These are phyloP conservation scores for Hydrangea macrophylla DNA, from an alignment of 148 eudicot genomes.

Conservation along the genomic window DNA sequence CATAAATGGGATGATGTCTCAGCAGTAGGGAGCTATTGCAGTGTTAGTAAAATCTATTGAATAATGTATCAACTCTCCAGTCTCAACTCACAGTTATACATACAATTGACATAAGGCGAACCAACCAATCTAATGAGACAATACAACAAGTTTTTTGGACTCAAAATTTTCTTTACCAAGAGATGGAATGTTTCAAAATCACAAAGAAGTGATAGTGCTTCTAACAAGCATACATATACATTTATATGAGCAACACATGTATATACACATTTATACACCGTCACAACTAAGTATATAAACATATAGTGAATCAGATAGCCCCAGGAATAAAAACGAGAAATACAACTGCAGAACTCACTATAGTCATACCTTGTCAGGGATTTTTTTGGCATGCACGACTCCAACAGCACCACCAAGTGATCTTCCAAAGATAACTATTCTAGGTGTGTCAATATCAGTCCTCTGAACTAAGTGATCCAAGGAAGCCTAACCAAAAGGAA, in stretches of 20 bases:
- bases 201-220: not conserved
- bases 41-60: not conserved
- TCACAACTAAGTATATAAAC: not conserved
- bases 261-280: not conserved
- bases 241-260: not conserved
- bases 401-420: slow-evolving; percentile 99
- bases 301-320: too few species aligned
- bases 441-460: slow-evolving; percentile 84
- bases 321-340: not conserved
- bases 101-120: too few species aligned
- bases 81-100: too few species aligned
- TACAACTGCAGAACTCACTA: not conserved
- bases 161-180: not conserved
- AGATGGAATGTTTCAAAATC: not conserved
- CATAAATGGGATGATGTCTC: not conserved
- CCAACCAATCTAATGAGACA: not conserved
- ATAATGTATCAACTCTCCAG: not conserved
- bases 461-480: slow-evolving; percentile 87
- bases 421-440: slow-evolving; percentile 90
- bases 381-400: slow-evolving; percentile 69
- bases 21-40: too few species aligned
- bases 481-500: slow-evolving; percentile 62
- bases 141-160: not conserved
- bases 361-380: slow-evolving; percentile 75
- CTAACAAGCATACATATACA: not conserved